Conservation (phyloP, 257 asterid genomes). For the Solanum etuberosum region DNA sequence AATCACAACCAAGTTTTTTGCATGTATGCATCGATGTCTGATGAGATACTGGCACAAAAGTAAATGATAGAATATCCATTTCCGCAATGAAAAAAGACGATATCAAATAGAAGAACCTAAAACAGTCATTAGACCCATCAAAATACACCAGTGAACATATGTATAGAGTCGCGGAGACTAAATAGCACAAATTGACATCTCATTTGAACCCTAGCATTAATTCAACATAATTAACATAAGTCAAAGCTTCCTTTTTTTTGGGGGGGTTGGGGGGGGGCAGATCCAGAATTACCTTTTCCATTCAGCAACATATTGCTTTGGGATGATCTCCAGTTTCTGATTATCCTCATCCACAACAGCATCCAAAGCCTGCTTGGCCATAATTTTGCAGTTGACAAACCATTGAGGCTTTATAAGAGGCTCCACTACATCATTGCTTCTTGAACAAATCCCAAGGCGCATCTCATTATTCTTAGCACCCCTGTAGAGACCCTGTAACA, state of each 20-base stretch:
- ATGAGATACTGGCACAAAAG: background rate
- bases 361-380: constrained; percentile 79
- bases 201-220: background rate
- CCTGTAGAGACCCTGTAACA: constrained; percentile 65
- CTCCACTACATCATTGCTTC: constrained; percentile 84
- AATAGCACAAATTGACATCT: background rate
- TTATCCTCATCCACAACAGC: constrained; percentile 52
- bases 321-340: constrained; percentile 61
- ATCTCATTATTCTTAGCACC: constrained; percentile 73
- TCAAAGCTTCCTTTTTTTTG: too few species aligned
- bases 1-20: background rate
- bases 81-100: background rate
- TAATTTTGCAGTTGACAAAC: constrained; percentile 80
- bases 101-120: background rate
- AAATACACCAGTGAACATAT: background rate
- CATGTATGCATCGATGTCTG: background rate
- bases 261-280: background rate
- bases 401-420: constrained; percentile 97
- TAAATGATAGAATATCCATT: background rate
- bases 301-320: constrained; percentile 78
- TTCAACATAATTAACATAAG: background rate
- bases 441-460: constrained; percentile 93
- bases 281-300: constrained; percentile 63
- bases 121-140: background rate
- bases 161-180: background rate